These are phyloP conservation scores for Tripterygium wilfordii DNA, from an alignment of 177 flowering plant genomes.

Conservation along the genomic window DNA sequence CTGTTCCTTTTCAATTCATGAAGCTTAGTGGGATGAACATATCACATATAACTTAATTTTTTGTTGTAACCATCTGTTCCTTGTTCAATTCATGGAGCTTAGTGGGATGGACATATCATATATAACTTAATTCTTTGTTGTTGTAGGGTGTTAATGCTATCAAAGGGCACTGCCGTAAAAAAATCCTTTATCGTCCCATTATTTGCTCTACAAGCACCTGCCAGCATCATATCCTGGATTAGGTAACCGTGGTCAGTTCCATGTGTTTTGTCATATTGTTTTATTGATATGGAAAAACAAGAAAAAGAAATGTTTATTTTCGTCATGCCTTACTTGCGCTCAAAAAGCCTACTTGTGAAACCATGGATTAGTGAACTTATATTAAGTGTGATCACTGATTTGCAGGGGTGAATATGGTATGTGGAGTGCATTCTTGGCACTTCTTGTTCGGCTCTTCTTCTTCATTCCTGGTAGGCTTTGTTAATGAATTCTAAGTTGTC, in stretches of 20 bases:
- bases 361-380: neutral
- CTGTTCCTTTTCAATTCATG: no score
- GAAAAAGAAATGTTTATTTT: no score
- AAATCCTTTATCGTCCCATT: slow-evolving; percentile 87
- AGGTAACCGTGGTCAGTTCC: slow-evolving; percentile 35
- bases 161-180: no score
- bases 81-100: no score
- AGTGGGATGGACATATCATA: no score
- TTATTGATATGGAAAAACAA: no score
- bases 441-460: slow-evolving; percentile 85
- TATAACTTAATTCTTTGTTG: no score
- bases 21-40: no score
- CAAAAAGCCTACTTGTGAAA: neutral
- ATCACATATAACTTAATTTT: no score
- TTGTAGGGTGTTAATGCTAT: no score
- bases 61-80: no score
- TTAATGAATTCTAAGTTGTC: slow-evolving; percentile 1
- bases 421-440: slow-evolving; percentile 83
- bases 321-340: no score
- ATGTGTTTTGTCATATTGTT: neutral
- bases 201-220: slow-evolving; percentile 82
- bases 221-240: slow-evolving; percentile 63
- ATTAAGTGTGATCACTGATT: slow-evolving; percentile 12
- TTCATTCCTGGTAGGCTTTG: slow-evolving; percentile 61
- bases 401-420: slow-evolving; percentile 85